Base-by-base conservation (phyloP, 2,329 filamentous ascomycete genomes). In the Ophiostoma angusticollis region DNA sequence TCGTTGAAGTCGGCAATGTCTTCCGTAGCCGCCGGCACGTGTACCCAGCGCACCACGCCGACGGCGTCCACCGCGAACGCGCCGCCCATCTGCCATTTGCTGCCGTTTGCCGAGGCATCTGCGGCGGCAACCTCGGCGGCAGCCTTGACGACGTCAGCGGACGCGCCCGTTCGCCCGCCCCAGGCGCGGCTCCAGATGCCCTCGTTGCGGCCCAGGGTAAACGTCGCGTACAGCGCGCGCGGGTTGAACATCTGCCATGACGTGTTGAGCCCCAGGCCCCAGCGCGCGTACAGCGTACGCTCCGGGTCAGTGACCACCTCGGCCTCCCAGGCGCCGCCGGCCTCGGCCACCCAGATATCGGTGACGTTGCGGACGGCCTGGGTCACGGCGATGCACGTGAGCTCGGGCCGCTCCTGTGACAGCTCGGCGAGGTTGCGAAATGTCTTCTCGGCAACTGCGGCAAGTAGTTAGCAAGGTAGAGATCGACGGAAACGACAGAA, bases 11-110 rank as follows among this genome's bases (percentile, higher is more conserved):
- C 63, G 5, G 68, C 59, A 14, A 76, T 46, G 43, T 76, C 68
- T 51, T 70, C 67, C 21, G 72, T 67, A 18, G 63, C 60, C 37
- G 49, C 49, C 11, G 64, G 63, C 43, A 67, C 56, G 40, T 62
- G 58, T 5, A 58, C 60, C 71, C 72, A 79, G 39, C 58, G 61
- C 4, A 80, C 64, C 11, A 59, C 49, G 3, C 73, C 73, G 21
- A 62, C 53, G 6, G 50, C 51, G 51, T 76, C 72, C 21, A 79
- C 58, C 2, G 70, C 77, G 58, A 77, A 84, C 21, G 70, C 72
- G 21, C 79, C 80, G 32, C 69, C 64, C 19, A 61, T 78, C 65
- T 84, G 79, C 79, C 80, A 84, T 37, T 76, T 58, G 46, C 60
- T 74, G 28, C 79, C 79, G 51, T 71, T 80, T 25, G 16, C 5